Evolutionary conservation across 495 filamentous ascomycete genomes (phyloP).

Genomic region (Penicillium mononematosum): DNA sequence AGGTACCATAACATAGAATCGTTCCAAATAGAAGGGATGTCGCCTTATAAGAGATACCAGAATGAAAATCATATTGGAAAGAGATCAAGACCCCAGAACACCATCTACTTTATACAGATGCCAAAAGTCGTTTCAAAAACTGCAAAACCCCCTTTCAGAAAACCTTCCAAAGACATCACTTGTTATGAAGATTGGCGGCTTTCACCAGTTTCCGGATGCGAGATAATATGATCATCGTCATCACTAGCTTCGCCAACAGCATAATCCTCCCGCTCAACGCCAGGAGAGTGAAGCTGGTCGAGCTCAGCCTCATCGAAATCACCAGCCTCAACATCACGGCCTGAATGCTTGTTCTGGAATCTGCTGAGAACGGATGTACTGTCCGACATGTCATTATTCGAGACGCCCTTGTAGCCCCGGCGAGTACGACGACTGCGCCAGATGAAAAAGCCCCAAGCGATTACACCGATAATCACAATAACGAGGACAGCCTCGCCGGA

Average conservation of each 20-base stretch:
- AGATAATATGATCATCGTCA: constrained; percentile 32
- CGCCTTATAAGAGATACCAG: neutral
- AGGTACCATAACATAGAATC: no score
- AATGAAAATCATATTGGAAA: neutral
- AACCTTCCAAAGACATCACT: neutral
- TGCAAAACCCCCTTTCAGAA: neutral
- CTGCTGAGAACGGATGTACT: constrained; percentile 36
- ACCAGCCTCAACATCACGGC: constrained; percentile 69
- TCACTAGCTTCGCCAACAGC: constrained; percentile 46
- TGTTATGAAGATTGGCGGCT: constrained; percentile 10
- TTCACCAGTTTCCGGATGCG: constrained; percentile 10
- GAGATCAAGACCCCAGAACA: neutral
- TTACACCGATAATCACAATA: constrained; percentile 76
- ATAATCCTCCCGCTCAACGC: constrained; percentile 41
- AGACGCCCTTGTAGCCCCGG: constrained; percentile 48
- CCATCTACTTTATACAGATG: constrained; percentile 6
- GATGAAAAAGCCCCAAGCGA: constrained; percentile 79
- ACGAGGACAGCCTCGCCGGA: constrained; percentile 88
- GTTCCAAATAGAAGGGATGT: neutral
- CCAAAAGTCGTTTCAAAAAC: neutral
- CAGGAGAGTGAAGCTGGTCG: constrained; percentile 63
- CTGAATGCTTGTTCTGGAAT: constrained; percentile 49
- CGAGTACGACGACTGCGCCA: constrained; percentile 68
- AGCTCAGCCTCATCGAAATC: constrained; percentile 91
- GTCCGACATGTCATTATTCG: constrained; percentile 24